Evolutionary conservation across 192 early-diverging fungal species (phyloP).

Genomic region (Backusella sp.): DNA sequence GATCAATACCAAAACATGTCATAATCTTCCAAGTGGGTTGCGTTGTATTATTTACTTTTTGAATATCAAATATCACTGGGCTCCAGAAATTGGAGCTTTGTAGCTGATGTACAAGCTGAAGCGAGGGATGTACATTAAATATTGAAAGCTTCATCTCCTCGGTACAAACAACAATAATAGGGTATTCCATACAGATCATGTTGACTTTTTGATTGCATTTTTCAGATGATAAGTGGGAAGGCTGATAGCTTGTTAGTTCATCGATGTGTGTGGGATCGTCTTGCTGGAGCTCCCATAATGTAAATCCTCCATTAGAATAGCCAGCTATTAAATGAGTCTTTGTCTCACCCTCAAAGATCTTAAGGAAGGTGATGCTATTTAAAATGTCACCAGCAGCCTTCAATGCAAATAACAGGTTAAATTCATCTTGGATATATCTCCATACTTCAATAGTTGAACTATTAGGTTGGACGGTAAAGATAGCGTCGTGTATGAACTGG

Average conservation of each 20-base stretch:
- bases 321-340: slow-evolving; percentile 31
- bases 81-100: slow-evolving; percentile 32
- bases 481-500: slow-evolving; percentile 5
- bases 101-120: slow-evolving; percentile 26
- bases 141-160: slow-evolving; percentile 31
- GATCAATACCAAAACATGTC: slow-evolving; percentile 30
- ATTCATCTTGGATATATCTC: neutral
- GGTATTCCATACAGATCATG: slow-evolving; percentile 24
- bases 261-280: neutral
- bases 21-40: slow-evolving; percentile 18
- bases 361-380: neutral
- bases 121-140: slow-evolving; percentile 9
- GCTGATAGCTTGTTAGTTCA: slow-evolving; percentile 1
- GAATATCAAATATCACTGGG: slow-evolving; percentile 28
- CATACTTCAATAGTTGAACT: slow-evolving; percentile 10
- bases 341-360: neutral
- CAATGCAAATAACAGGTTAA: neutral
- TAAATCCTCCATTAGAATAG: slow-evolving; percentile 39
- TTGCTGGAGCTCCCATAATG: slow-evolving; percentile 28
- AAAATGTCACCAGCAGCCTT: neutral
- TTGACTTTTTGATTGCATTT: neutral
- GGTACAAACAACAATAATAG: slow-evolving; percentile 34
- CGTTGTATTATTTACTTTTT: neutral
- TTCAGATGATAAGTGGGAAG: neutral
- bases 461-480: neutral